phyloP scores from a whole-genome alignment of 805 yeast genomes.

The Ogataea minuta region DNA sequence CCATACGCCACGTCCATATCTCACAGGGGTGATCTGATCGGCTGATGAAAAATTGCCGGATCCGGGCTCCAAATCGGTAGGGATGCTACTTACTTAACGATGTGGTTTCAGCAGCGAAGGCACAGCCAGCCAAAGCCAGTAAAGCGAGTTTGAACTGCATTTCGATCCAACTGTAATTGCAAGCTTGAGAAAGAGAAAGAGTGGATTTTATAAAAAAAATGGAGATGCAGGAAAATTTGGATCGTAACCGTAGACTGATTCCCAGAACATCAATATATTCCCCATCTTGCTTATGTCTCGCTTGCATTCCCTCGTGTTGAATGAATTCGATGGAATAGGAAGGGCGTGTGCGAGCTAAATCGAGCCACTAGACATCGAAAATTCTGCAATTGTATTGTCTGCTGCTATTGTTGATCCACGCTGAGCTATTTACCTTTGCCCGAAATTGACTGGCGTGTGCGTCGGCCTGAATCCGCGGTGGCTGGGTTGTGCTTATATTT shows the following conservation, averaged over 20 bases:
- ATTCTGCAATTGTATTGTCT: constrained; percentile 4
- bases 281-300: constrained; percentile 6
- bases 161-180: constrained; percentile 4
- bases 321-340: constrained; percentile 1
- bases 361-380: constrained; percentile 2
- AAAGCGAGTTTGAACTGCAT: constrained; percentile 60
- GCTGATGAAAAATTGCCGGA: background rate
- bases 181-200: constrained; percentile 8
- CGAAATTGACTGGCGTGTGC: background rate
- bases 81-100: constrained; percentile 36
- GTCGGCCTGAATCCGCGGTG: constrained; percentile 1
- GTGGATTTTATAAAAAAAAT: constrained; percentile 9
- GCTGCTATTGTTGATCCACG: constrained; percentile 2
- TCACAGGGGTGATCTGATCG: constrained; percentile 4
- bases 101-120: constrained; percentile 39
- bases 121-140: constrained; percentile 49
- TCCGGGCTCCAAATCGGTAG: background rate
- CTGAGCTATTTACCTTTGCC: constrained; percentile 4
- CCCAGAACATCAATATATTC: constrained; percentile 13
- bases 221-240: constrained; percentile 11
- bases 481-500: constrained; percentile 1
- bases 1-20: no score
- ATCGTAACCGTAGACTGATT: background rate
- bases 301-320: constrained; percentile 3
- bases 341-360: constrained; percentile 5